These are phyloP conservation scores for Aechmea fasciata DNA, from an alignment of 176 grass and related monocot species.

Conservation along the genomic window DNA sequence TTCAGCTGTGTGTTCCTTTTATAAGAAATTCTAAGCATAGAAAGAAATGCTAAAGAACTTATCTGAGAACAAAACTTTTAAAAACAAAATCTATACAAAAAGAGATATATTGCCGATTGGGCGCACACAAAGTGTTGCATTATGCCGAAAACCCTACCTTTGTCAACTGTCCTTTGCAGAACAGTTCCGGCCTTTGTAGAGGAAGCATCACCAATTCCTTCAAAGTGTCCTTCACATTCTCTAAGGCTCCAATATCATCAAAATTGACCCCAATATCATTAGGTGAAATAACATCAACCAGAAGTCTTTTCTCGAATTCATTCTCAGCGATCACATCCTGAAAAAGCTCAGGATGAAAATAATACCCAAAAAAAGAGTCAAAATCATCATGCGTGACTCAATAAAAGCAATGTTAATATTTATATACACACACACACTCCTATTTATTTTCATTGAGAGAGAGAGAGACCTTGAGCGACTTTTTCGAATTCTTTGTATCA, in stretches of 20 bases:
- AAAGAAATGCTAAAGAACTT: too few species aligned
- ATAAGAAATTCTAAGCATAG: too few species aligned
- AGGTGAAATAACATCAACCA: conserved; percentile 21
- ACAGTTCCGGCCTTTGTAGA: conserved; percentile 22
- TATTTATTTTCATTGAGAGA: too few species aligned
- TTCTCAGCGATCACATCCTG: conserved; percentile 72
- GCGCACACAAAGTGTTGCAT: too few species aligned
- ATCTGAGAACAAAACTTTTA: too few species aligned
- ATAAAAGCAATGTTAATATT: too few species aligned
- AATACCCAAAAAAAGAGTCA: neutral
- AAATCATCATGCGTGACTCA: too few species aligned
- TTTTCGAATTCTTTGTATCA: conserved; percentile 90
- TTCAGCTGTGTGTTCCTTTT: too few species aligned
- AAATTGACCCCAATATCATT: conserved; percentile 27
- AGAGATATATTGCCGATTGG: neutral
- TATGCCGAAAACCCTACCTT: conserved; percentile 40
- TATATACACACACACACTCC: too few species aligned
- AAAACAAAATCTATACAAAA: neutral
- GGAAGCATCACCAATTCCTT: conserved; percentile 29
- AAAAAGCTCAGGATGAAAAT: neutral
- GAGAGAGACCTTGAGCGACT: conserved; percentile 75
- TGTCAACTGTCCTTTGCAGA: conserved; percentile 87
- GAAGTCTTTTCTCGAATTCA: conserved; percentile 28
- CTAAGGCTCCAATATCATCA: conserved; percentile 27
- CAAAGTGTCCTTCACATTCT: conserved; percentile 25